phyloP scores from a whole-genome alignment of 1,284 basidiomycete species.

The Athelia sp. region DNA sequence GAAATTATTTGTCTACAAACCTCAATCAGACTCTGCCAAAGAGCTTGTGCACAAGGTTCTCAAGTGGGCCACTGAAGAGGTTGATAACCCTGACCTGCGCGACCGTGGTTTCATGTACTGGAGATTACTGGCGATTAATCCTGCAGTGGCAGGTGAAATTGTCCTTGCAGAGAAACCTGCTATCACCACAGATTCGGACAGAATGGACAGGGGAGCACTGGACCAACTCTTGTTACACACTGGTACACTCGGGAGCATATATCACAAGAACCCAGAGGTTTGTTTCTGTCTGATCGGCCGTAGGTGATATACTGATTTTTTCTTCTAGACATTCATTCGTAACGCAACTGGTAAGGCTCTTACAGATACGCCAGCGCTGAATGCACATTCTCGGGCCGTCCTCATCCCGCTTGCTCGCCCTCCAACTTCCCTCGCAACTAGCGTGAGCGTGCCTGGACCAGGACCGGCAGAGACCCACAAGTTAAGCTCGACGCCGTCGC shows the following conservation, averaged over 20 bases:
- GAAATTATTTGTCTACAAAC: slow-evolving; percentile 94
- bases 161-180: slow-evolving; percentile 94
- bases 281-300: slow-evolving; percentile 14
- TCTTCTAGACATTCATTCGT: slow-evolving; percentile 75
- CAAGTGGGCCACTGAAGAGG: slow-evolving; percentile 96
- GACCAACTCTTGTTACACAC: slow-evolving; percentile 85
- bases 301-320: slow-evolving; percentile 3
- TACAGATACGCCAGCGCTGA: slow-evolving; percentile 73
- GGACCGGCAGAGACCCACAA: slow-evolving; percentile 31
- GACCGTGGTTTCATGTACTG: slow-evolving; percentile 99
- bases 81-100: slow-evolving; percentile 95
- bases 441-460: slow-evolving; percentile 56
- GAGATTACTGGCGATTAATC: slow-evolving; percentile 94
- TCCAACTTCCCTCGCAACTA: slow-evolving; percentile 30
- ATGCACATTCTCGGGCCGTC: slow-evolving; percentile 65
- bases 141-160: slow-evolving; percentile 83
- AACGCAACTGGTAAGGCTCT: slow-evolving; percentile 71
- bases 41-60: slow-evolving; percentile 92
- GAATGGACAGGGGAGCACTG: slow-evolving; percentile 93
- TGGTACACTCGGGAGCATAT: slow-evolving; percentile 80
- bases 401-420: slow-evolving; percentile 58
- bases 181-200: slow-evolving; percentile 96
- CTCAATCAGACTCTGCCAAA: slow-evolving; percentile 80
- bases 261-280: slow-evolving; percentile 87
- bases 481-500: slow-evolving; percentile 16